Percentiles rank a stretch among this genome's conserved stretches.
Evolutionary conservation across 106 monocot species (phyloP).

Genomic region (Xerophyta viscosa): DNA sequence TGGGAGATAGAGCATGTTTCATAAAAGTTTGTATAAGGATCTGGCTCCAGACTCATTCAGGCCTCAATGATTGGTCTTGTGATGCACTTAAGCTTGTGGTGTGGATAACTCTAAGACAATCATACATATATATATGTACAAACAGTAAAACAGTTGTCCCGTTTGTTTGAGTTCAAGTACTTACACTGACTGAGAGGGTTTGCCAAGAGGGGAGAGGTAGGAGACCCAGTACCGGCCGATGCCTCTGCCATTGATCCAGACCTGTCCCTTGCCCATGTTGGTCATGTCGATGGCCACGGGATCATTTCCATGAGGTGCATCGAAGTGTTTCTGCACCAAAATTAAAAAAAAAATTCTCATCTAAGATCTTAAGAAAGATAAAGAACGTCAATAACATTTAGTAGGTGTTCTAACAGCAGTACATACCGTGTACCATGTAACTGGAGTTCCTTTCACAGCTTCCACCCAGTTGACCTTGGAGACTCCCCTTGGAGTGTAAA

Average conservation of each 20-base stretch:
- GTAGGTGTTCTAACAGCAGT: background rate
- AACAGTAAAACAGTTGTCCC: too few species aligned
- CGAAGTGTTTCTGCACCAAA: slow-evolving; percentile 47
- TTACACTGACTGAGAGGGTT: slow-evolving; percentile 65
- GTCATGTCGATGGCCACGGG: slow-evolving; percentile 64
- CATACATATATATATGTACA: too few species aligned
- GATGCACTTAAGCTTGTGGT: too few species aligned
- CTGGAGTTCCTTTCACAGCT: slow-evolving; percentile 5
- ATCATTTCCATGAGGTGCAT: slow-evolving; percentile 48
- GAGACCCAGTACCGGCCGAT: slow-evolving; percentile 78
- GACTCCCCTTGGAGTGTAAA: slow-evolving; percentile 14
- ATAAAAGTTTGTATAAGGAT: too few species aligned
- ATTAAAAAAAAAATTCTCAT: background rate
- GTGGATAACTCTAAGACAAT: too few species aligned
- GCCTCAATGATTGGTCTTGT: too few species aligned
- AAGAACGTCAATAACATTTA: background rate
- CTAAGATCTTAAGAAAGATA: too few species aligned
- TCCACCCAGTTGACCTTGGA: slow-evolving; percentile 24
- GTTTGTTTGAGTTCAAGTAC: slow-evolving; percentile 8
- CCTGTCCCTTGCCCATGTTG: slow-evolving; percentile 68
- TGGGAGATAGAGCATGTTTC: too few species aligned
- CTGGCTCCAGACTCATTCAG: too few species aligned
- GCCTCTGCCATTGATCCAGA: slow-evolving; percentile 55
- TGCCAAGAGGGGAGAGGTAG: slow-evolving; percentile 50
- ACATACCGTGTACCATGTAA: slow-evolving; percentile 49